Conservation (phyloP, 495 filamentous ascomycete species). For the Usnea hakonensis region DNA sequence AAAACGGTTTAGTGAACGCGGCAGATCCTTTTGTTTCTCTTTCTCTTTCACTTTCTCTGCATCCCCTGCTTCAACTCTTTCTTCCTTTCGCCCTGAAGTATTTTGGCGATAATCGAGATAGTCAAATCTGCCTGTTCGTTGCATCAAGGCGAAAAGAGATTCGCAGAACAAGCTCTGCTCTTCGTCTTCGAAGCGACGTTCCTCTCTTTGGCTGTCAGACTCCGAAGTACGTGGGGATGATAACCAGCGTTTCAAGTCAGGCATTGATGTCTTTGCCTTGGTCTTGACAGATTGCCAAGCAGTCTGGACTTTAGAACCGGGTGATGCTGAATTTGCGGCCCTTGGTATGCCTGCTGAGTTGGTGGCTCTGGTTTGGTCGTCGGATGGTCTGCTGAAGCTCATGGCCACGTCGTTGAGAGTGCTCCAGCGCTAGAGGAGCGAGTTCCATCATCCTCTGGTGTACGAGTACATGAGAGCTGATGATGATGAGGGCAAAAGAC, state of each 20-base stretch:
- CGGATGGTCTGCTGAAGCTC: neutral
- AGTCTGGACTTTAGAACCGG: neutral
- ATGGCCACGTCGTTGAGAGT: neutral
- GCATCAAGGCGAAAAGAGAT: constrained; percentile 16
- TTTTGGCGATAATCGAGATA: constrained; percentile 8
- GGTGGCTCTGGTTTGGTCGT: neutral
- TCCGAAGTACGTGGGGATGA: constrained; percentile 10
- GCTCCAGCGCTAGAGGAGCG: neutral
- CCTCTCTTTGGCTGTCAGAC: neutral
- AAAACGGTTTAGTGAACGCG: constrained; percentile 9
- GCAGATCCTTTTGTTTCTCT: neutral
- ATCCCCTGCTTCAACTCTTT: neutral
- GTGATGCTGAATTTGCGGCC: neutral
- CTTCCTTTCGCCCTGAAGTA: neutral
- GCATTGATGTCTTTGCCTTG: constrained; percentile 8
- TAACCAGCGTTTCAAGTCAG: constrained; percentile 8
- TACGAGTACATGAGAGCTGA: no score
- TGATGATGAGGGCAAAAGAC: neutral
- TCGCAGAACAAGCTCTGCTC: constrained; percentile 18
- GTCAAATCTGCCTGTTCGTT: constrained; percentile 15
- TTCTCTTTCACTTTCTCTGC: neutral
- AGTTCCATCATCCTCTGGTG: neutral
- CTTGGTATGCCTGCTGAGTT: neutral
- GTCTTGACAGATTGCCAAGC: constrained; percentile 14
- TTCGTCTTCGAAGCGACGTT: neutral